Evolutionary conservation across 2,329 filamentous ascomycete genomes (phyloP).

Genomic region (Paramyrothecium roridum): DNA sequence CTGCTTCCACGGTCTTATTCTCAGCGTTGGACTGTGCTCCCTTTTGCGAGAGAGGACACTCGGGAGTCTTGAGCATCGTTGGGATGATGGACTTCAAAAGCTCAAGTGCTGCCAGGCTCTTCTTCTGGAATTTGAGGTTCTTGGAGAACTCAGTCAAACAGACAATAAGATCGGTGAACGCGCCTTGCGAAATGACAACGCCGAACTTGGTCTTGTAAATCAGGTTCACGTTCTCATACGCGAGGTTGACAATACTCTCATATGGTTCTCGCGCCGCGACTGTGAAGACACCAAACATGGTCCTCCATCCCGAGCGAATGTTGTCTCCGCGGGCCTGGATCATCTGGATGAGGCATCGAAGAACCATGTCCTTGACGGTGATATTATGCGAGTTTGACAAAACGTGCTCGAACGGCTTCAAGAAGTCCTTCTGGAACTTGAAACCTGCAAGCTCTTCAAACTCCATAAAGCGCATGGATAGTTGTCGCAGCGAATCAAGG

Average conservation of each 20-base stretch:
- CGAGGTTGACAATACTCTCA: constrained; percentile 92
- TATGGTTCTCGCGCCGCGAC: constrained; percentile 91
- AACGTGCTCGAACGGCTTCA: constrained; percentile 97
- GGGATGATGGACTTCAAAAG: constrained; percentile 89
- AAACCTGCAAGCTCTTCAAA: constrained; percentile 97
- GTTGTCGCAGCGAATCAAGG: constrained; percentile 87
- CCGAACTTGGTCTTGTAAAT: constrained; percentile 96
- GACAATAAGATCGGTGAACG: constrained; percentile 93
- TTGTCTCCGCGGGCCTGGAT: constrained; percentile 96
- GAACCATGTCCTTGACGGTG: constrained; percentile 94
- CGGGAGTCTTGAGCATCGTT: constrained; percentile 91
- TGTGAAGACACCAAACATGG: constrained; percentile 99
- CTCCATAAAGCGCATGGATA: constrained; percentile 99
- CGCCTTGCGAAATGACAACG: constrained; percentile 92
- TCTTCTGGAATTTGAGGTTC: constrained; percentile 98
- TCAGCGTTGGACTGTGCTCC: constrained; percentile 41
- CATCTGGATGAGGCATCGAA: constrained; percentile 97
- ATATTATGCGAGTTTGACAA: constrained; percentile 90
- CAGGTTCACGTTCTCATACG: constrained; percentile 93
- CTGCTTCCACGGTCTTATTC: constrained; percentile 37
- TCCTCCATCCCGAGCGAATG: constrained; percentile 96
- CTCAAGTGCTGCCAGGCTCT: constrained; percentile 94
- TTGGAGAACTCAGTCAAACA: constrained; percentile 98
- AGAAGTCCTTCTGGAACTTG: constrained; percentile 99
- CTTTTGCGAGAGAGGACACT: constrained; percentile 81